Evolutionary conservation across 257 asterid species (phyloP).

Genomic region (Primulina tabacum): DNA sequence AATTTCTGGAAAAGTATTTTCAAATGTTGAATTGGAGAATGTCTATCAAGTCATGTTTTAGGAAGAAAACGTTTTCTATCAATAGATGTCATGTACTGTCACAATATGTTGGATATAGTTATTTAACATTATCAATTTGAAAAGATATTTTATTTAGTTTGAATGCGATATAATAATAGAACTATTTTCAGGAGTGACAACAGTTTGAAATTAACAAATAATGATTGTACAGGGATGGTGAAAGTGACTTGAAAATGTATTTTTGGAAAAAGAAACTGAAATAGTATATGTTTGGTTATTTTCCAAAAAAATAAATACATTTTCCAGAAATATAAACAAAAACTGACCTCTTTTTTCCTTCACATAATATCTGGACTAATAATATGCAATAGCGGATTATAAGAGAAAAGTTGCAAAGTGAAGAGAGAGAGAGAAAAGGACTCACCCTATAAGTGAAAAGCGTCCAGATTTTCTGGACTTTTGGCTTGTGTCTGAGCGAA

Average conservation of each 20-base stretch:
- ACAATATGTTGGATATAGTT: too few species aligned
- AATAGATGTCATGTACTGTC: not conserved
- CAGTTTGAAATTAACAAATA: not conserved
- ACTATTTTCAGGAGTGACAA: not conserved
- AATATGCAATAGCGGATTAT: slow-evolving; percentile 1
- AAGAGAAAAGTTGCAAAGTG: not conserved
- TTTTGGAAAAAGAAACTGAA: not conserved
- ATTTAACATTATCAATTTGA: not conserved
- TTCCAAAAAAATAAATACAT: too few species aligned
- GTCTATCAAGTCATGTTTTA: not conserved
- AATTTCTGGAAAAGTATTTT: not conserved
- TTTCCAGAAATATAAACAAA: not conserved
- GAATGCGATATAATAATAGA: not conserved
- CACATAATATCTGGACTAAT: not conserved
- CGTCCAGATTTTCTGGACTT: slow-evolving; percentile 60
- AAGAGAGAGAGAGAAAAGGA: slow-evolving; percentile 7
- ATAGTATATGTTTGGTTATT: not conserved
- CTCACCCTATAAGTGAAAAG: slow-evolving; percentile 65
- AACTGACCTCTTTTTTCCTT: not conserved
- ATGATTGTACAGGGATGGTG: not conserved
- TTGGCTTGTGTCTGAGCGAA: slow-evolving; percentile 39
- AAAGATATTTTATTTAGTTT: too few species aligned
- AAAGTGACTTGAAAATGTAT: not conserved
- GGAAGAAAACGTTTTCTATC: not conserved
- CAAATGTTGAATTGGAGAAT: not conserved